These are phyloP conservation scores for Passalora sequoiae DNA, from an alignment of 2,329 filamentous ascomycete genomes.

Conservation along the genomic window DNA sequence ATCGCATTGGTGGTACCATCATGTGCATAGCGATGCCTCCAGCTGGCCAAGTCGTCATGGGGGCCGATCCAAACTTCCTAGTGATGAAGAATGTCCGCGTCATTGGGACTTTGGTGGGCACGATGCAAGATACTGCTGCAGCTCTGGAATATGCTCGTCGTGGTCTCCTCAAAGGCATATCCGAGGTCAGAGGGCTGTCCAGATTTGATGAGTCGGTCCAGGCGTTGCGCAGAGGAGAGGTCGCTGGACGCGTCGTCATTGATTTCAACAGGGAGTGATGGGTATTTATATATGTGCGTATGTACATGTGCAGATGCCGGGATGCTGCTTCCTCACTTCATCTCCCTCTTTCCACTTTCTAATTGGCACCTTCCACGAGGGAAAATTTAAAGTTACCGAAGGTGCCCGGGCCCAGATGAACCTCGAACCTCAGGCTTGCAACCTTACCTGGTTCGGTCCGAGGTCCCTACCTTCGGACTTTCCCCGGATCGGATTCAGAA, in stretches of 20 bases:
- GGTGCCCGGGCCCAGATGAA: no score
- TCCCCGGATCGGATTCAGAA: no score
- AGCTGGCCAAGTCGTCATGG: conserved; percentile 34
- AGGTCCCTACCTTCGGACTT: no score
- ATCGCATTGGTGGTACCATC: conserved; percentile 46
- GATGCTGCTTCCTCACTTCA: no score
- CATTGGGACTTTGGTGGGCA: conserved; percentile 40
- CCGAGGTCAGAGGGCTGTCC: conserved; percentile 45
- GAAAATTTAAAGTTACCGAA: no score
- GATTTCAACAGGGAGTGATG: conserved; percentile 46
- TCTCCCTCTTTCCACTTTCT: no score
- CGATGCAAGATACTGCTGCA: conserved; percentile 45
- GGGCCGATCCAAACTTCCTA: conserved; percentile 33
- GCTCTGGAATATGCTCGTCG: conserved; percentile 46
- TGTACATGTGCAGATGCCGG: no score
- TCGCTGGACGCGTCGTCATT: conserved; percentile 51
- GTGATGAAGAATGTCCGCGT: conserved; percentile 29
- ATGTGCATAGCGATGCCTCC: conserved; percentile 46
- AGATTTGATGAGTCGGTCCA: conserved; percentile 48
- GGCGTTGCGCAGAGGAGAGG: conserved; percentile 46
- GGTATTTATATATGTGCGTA: no score
- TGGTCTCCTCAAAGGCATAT: conserved; percentile 48
- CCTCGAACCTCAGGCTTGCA: no score
- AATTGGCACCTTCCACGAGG: no score
- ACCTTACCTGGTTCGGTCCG: no score